Evolutionary conservation across 2,329 filamentous ascomycete genomes (phyloP).

Genomic region (Incumbomyces lentus): DNA sequence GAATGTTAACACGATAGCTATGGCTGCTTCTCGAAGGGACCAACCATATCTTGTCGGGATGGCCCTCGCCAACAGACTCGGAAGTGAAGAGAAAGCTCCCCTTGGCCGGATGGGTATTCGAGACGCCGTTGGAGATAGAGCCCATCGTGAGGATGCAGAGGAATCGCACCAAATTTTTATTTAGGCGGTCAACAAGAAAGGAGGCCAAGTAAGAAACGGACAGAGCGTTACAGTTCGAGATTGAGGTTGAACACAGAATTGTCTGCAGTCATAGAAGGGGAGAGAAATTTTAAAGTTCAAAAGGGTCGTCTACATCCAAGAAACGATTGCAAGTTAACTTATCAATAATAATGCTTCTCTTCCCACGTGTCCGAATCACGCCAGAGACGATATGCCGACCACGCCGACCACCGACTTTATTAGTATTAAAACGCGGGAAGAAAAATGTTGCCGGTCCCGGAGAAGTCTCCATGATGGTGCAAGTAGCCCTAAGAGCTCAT

Average conservation of each 20-base stretch:
- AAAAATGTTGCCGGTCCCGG: not conserved
- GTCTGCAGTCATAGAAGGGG: not conserved
- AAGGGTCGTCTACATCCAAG: not conserved
- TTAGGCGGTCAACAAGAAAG: too few relatives aligned
- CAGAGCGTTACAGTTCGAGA: too few relatives aligned
- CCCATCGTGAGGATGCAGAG: constrained; percentile 10
- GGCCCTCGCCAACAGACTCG: constrained; percentile 80
- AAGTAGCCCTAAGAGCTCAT: too few relatives aligned
- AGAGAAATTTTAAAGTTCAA: not conserved
- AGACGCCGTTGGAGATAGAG: constrained; percentile 13
- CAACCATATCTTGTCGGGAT: constrained; percentile 89
- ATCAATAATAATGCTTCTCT: not conserved
- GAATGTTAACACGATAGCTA: too few relatives aligned
- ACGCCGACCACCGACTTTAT: too few relatives aligned
- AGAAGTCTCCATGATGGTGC: too few relatives aligned
- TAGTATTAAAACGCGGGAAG: not conserved
- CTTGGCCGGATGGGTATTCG: constrained; percentile 31
- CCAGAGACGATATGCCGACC: not conserved
- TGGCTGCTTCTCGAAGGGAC: constrained; percentile 11
- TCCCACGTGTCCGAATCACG: constrained; percentile 3
- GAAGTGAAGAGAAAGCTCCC: constrained; percentile 82
- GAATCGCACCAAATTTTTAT: too few relatives aligned
- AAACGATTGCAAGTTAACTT: not conserved
- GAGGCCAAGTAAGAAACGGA: too few relatives aligned
- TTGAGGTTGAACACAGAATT: too few relatives aligned